phyloP scores from a whole-genome alignment of 768 basidiomycete species.

The Multifurca ochricompacta region DNA sequence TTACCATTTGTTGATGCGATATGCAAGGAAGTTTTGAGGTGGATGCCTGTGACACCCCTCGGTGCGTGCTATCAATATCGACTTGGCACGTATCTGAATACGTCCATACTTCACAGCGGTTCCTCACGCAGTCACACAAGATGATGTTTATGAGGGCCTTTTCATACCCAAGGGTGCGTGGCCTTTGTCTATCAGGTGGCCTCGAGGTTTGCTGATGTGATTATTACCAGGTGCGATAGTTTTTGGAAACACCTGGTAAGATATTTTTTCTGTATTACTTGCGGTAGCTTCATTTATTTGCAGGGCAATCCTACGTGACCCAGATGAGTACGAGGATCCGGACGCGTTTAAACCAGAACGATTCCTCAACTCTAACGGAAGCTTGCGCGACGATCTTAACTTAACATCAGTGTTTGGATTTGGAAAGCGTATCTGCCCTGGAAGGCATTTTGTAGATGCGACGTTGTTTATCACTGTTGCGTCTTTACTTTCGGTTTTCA shows the following conservation, averaged over 20 bases:
- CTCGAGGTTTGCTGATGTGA: too few relatives aligned
- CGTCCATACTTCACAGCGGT: slow-evolving; percentile 11
- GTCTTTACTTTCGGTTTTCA: too few relatives aligned
- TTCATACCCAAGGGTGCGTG: slow-evolving; percentile 25
- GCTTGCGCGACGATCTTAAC: background rate
- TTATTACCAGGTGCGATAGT: slow-evolving; percentile 19
- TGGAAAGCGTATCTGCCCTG: slow-evolving; percentile 18
- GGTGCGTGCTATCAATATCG: background rate
- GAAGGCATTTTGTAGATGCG: slow-evolving; percentile 20
- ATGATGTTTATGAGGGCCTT: slow-evolving; percentile 24
- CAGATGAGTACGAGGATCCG: slow-evolving; percentile 25
- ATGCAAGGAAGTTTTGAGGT: slow-evolving; percentile 24
- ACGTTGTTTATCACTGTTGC: slow-evolving; percentile 16
- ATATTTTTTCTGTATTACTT: background rate
- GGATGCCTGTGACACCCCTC: slow-evolving; percentile 8
- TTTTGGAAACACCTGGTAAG: slow-evolving; percentile 25
- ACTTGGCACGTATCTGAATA: background rate
- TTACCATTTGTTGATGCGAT: slow-evolving; percentile 24
- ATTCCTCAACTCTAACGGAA: slow-evolving; percentile 13
- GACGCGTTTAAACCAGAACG: slow-evolving; percentile 26
- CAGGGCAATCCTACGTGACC: slow-evolving; percentile 22
- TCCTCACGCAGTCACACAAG: slow-evolving; percentile 21
- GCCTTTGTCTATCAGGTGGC: too few relatives aligned
- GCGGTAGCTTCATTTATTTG: background rate
- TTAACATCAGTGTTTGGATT: slow-evolving; percentile 4